A percentile compares a stretch with the other conserved stretches of the same genome.
These are phyloP conservation scores for Ploettnerulaceae sp. DNA, from an alignment of 2,329 filamentous ascomycete genomes.

Conservation along the genomic window DNA sequence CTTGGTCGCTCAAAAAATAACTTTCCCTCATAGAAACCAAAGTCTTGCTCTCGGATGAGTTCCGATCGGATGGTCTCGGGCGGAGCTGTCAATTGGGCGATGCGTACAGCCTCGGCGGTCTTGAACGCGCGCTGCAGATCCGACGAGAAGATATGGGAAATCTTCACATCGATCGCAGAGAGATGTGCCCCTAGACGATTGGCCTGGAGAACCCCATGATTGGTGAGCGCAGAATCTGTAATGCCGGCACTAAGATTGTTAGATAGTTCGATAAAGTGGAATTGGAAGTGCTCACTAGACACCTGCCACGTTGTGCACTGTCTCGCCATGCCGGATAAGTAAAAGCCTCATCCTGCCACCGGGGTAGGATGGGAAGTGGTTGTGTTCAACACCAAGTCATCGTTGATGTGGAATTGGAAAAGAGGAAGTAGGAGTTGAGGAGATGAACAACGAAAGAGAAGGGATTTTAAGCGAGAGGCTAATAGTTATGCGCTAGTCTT, in stretches of 20 bases:
- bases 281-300: conserved; percentile 54
- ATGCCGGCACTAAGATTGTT: conserved; percentile 60
- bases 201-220: conserved; percentile 77
- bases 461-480: background rate
- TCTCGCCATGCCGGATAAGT: conserved; percentile 83
- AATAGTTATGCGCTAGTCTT: background rate
- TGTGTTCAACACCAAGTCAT: conserved; percentile 24
- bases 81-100: conserved; percentile 42
- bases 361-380: conserved; percentile 20
- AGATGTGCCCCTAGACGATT: conserved; percentile 64
- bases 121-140: conserved; percentile 68
- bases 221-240: conserved; percentile 75
- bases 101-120: conserved; percentile 63
- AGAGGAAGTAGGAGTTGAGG: background rate
- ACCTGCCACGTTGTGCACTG: conserved; percentile 79
- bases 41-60: conserved; percentile 67
- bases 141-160: conserved; percentile 72
- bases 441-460: background rate
- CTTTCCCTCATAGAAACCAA: conserved; percentile 65
- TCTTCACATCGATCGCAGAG: conserved; percentile 54
- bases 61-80: conserved; percentile 27
- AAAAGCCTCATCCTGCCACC: conserved; percentile 55
- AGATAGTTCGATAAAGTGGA: conserved; percentile 13
- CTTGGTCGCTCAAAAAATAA: conserved; percentile 43
- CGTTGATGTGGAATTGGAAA: conserved; percentile 11